phyloP scores from a whole-genome alignment of 2,329 filamentous ascomycete species.

The Ceratocystiopsis brevicomis region DNA sequence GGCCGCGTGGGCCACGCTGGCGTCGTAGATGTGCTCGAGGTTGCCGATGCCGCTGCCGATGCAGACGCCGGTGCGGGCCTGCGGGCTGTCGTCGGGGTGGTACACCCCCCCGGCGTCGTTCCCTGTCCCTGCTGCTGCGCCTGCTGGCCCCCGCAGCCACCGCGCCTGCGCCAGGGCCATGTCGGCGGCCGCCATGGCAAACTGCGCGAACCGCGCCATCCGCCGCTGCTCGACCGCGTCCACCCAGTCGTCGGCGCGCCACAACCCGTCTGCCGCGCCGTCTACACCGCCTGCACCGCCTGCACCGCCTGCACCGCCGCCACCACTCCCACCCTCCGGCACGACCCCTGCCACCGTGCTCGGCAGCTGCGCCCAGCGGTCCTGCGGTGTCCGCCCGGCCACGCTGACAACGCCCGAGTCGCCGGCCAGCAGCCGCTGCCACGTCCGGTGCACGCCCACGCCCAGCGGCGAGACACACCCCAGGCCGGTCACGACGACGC shows the following conservation, averaged over 20 bases:
- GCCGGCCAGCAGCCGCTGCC: conserved; percentile 62
- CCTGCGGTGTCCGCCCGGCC: conserved; percentile 34
- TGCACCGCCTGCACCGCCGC: too few relatives aligned
- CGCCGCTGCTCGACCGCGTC: conserved; percentile 41
- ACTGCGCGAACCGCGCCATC: conserved; percentile 85
- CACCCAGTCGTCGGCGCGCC: conserved; percentile 36
- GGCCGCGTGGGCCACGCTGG: conserved; percentile 55
- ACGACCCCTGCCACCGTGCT: conserved; percentile 75
- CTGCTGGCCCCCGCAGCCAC: conserved; percentile 36
- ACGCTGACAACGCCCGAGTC: conserved; percentile 67
- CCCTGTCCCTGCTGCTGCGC: neutral
- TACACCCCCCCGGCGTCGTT: conserved; percentile 26
- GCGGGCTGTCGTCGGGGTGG: conserved; percentile 30
- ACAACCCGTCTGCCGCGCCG: conserved; percentile 17
- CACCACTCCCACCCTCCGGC: conserved; percentile 21
- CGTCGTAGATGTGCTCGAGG: conserved; percentile 74
- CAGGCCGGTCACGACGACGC: conserved; percentile 69
- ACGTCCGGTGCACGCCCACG: conserved; percentile 58
- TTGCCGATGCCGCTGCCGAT: conserved; percentile 92
- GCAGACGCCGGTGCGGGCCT: conserved; percentile 71
- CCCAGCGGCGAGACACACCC: conserved; percentile 71
- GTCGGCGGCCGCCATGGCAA: conserved; percentile 67
- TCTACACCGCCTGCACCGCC: conserved; percentile 17
- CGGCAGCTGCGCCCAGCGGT: conserved; percentile 50
- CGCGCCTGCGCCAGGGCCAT: conserved; percentile 73